Conservation (phyloP, 176 grass and related monocot genomes). For the Phoenix dactylifera region DNA sequence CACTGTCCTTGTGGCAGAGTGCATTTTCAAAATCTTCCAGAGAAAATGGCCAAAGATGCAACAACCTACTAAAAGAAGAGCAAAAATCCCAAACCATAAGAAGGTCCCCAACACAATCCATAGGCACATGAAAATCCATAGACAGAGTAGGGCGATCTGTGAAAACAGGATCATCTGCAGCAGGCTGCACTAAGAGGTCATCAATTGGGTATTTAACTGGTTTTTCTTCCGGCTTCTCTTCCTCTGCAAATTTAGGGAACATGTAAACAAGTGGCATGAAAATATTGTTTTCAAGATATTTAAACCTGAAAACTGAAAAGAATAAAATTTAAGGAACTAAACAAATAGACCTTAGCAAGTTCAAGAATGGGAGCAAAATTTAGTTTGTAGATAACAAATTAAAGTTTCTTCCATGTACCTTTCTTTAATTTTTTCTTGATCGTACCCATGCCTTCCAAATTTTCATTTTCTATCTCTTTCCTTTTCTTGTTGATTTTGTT, state of each 20-base stretch:
- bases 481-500: conserved; percentile 36
- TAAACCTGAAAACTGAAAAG: neutral
- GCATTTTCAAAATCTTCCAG: conserved; percentile 86
- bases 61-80: conserved; percentile 54
- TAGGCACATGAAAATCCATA: conserved; percentile 69
- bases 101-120: conserved; percentile 67
- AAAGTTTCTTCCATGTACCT: conserved; percentile 22
- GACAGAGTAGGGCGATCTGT: conserved; percentile 38
- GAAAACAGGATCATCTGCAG: conserved; percentile 41
- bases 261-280: too few relatives aligned
- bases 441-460: conserved; percentile 1
- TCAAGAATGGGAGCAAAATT: neutral
- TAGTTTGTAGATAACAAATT: conserved; percentile 7
- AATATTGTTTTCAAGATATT: neutral
- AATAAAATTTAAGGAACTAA: too few relatives aligned
- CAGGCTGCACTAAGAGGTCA: conserved; percentile 50
- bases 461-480: conserved; percentile 34
- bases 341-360: neutral
- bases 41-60: conserved; percentile 67
- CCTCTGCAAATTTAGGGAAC: conserved; percentile 26
- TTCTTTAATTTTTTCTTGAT: conserved; percentile 30
- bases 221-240: conserved; percentile 12
- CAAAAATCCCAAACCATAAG: conserved; percentile 83
- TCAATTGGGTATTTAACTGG: conserved; percentile 75
- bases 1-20: conserved; percentile 68